phyloP scores from a whole-genome alignment of 306 rosid species.

The Fragaria vesca region DNA sequence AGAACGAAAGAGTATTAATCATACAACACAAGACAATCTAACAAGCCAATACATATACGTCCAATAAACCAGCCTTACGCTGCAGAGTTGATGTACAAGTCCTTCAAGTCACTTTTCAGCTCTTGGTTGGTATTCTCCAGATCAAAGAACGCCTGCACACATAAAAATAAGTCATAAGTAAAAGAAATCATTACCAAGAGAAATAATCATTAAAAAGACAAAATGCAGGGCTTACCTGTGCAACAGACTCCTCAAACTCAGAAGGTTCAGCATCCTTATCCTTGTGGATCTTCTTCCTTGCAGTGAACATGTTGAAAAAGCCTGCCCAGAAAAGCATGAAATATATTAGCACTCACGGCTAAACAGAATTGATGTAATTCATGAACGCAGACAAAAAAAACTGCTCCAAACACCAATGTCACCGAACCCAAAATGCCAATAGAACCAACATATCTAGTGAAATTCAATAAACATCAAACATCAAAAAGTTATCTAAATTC shows the following conservation, averaged over 20 bases:
- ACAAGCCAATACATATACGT: neutral
- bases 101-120: constrained; percentile 90
- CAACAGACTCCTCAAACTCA: constrained; percentile 71
- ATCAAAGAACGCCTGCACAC: constrained; percentile 64
- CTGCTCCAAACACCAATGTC: neutral
- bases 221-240: constrained; percentile 45
- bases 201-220: neutral
- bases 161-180: neutral
- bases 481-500: neutral
- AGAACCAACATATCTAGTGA: neutral
- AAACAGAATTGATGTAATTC: neutral
- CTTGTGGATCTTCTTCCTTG: constrained; percentile 69
- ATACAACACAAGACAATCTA: neutral
- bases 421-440: neutral
- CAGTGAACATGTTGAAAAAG: constrained; percentile 52
- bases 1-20: neutral
- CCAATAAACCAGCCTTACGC: constrained; percentile 41
- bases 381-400: neutral
- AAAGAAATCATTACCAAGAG: neutral
- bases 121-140: constrained; percentile 75
- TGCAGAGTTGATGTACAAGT: constrained; percentile 81
- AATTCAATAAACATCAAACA: neutral
- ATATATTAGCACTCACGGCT: too few relatives aligned
- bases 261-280: constrained; percentile 67
- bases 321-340: neutral